Evolutionary conservation across 768 basidiomycete genomes (phyloP).

Genomic region (Termitomyces sp.): DNA sequence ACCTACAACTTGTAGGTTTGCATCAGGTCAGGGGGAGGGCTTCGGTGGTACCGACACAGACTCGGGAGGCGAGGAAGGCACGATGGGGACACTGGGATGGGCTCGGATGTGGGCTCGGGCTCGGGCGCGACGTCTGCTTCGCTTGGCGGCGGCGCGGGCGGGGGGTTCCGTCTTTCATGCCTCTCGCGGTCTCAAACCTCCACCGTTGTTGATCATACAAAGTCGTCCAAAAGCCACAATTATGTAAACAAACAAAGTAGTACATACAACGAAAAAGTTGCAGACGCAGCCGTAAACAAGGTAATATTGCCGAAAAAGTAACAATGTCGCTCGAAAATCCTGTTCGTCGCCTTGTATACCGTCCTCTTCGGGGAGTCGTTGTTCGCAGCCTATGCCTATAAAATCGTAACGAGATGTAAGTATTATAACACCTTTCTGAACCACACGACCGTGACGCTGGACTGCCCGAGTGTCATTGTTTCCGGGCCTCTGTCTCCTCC

Average conservation of each 20-base stretch:
- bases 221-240: neutral
- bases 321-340: neutral
- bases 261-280: too few relatives aligned
- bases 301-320: neutral
- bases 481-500: neutral
- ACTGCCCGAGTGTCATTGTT: neutral
- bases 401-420: neutral
- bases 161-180: conserved; percentile 13
- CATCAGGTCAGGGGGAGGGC: neutral
- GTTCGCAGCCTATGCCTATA: neutral
- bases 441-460: neutral
- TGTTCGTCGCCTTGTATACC: neutral
- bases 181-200: conserved; percentile 13
- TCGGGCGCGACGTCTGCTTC: conserved; percentile 7
- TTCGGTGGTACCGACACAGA: neutral
- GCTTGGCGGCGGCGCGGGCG: conserved; percentile 14
- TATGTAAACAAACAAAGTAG: neutral
- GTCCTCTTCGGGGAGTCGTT: neutral
- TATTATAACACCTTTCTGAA: neutral
- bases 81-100: neutral
- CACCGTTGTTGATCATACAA: too few relatives aligned
- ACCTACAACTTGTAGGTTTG: too few relatives aligned
- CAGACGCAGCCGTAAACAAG: neutral
- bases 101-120: neutral
- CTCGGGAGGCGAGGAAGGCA: neutral